Percentiles rank a stretch among this genome's conserved stretches.
These are phyloP conservation scores for Sporisorium scitamineum DNA, from an alignment of 1,284 basidiomycete species.

Conservation along the genomic window DNA sequence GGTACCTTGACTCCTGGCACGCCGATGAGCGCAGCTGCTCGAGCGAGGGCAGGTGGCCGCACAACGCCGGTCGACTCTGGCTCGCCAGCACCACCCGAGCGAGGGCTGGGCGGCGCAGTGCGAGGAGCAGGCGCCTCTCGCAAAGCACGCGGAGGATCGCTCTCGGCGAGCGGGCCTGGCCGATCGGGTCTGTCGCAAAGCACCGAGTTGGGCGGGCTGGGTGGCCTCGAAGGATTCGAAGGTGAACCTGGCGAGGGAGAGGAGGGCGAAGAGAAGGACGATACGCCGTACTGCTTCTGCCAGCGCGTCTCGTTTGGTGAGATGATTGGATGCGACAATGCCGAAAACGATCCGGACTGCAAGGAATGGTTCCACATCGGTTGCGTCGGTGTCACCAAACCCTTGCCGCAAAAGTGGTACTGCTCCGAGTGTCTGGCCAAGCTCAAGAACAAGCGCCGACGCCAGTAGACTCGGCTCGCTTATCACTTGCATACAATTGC, in stretches of 20 bases:
- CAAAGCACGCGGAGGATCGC: conserved; percentile 41
- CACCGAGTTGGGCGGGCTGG: conserved; percentile 30
- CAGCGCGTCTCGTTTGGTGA: conserved; percentile 67
- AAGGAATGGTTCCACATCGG: conserved; percentile 69
- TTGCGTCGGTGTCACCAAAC: conserved; percentile 67
- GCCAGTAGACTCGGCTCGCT: conserved; percentile 21
- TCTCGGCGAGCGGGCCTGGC: conserved; percentile 33
- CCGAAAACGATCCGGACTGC: conserved; percentile 61
- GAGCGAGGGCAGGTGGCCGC: conserved; percentile 42
- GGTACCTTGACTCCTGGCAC: conserved; percentile 38
- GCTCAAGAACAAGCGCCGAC: conserved; percentile 48
- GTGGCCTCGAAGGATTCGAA: conserved; percentile 36
- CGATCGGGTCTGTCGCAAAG: conserved; percentile 44
- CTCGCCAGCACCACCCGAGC: conserved; percentile 43
- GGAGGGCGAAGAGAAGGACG: conserved; percentile 60
- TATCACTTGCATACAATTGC: too few relatives aligned
- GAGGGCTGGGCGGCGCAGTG: conserved; percentile 33
- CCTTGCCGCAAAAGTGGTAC: conserved; percentile 66
- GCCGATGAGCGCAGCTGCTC: conserved; percentile 37
- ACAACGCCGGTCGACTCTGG: conserved; percentile 48
- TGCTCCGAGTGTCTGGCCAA: conserved; percentile 56
- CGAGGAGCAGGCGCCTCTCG: conserved; percentile 35
- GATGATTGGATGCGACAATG: conserved; percentile 63
- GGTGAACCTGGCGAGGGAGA: conserved; percentile 51
- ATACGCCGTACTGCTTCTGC: conserved; percentile 68